phyloP scores from a whole-genome alignment of 2,329 filamentous ascomycete genomes.

The Aspergillus ruber region DNA sequence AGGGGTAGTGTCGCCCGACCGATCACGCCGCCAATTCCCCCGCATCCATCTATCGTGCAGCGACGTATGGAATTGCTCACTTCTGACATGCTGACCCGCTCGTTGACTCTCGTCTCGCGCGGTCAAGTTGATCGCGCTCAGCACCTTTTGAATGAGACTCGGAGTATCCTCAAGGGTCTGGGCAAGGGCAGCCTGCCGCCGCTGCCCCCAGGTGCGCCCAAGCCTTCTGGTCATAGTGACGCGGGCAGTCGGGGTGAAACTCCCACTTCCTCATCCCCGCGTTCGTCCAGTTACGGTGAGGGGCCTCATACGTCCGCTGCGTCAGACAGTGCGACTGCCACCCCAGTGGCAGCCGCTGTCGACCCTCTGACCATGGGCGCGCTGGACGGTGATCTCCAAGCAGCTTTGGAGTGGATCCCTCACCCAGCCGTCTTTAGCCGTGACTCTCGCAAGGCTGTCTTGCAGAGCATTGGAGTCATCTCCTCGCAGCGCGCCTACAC shows the following conservation, averaged over 20 bases:
- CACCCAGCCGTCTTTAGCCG: slow-evolving; percentile 92
- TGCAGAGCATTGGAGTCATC: slow-evolving; percentile 95
- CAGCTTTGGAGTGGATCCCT: slow-evolving; percentile 92
- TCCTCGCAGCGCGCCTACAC: slow-evolving; percentile 91
- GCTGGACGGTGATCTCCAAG: slow-evolving; percentile 83
- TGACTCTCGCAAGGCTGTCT: slow-evolving; percentile 88
- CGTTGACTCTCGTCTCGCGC: slow-evolving; percentile 80
- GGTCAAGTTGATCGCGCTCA: slow-evolving; percentile 91
- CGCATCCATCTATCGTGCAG: slow-evolving; percentile 91
- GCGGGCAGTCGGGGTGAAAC: slow-evolving; percentile 34
- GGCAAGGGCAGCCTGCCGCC: slow-evolving; percentile 92
- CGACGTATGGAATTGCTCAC: slow-evolving; percentile 95
- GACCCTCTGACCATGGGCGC: slow-evolving; percentile 75
- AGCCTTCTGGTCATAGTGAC: slow-evolving; percentile 42
- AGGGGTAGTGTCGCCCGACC: slow-evolving; percentile 46
- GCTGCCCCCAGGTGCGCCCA: slow-evolving; percentile 53
- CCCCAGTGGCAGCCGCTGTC: slow-evolving; percentile 67
- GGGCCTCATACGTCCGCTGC: slow-evolving; percentile 23
- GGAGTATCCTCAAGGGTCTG: slow-evolving; percentile 90
- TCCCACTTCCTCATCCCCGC: slow-evolving; percentile 32
- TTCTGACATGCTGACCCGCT: slow-evolving; percentile 93
- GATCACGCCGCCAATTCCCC: slow-evolving; percentile 74
- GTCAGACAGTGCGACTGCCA: slow-evolving; percentile 41
- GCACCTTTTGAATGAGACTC: slow-evolving; percentile 84
- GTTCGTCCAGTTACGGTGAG: slow-evolving; percentile 28